phyloP scores from a whole-genome alignment of 73 alveolate species.

The Paraurostyla sp. region DNA sequence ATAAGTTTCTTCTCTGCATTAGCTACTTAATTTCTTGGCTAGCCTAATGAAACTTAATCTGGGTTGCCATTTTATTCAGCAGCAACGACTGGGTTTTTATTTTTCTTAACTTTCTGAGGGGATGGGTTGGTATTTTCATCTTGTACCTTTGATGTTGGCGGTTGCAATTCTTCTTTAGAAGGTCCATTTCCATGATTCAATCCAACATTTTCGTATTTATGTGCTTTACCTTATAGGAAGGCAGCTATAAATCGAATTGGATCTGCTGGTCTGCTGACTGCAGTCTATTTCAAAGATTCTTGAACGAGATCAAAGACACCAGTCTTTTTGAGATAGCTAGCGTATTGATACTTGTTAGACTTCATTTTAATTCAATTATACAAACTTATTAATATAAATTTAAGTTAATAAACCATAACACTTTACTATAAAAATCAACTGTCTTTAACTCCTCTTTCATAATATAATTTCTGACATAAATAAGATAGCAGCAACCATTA shows the following conservation, averaged over 20 bases:
- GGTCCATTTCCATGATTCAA: slow-evolving; percentile 52
- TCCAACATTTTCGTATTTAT: slow-evolving; percentile 27
- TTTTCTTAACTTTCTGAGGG: not conserved
- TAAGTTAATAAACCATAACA: no score
- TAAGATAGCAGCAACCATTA: no score
- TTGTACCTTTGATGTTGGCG: not conserved
- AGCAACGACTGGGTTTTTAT: not conserved
- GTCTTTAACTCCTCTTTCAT: no score
- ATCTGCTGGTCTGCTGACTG: slow-evolving; percentile 29
- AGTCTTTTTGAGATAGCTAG: slow-evolving; percentile 7
- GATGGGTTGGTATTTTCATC: not conserved
- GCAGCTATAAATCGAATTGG: slow-evolving; percentile 33
- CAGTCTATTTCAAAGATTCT: slow-evolving; percentile 19
- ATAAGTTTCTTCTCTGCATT: not conserved
- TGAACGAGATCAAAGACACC: slow-evolving; percentile 32
- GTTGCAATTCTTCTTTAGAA: not conserved
- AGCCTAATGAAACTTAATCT: not conserved
- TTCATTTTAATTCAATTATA: not conserved
- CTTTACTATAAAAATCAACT: no score
- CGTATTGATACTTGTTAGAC: not conserved
- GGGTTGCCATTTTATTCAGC: not conserved
- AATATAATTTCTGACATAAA: no score
- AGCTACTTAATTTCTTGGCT: slow-evolving; percentile 1
- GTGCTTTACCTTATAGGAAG: slow-evolving; percentile 17
- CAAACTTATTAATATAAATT: no score